Base-by-base conservation (phyloP, 768 basidiomycete species). In the Amylocystis lapponica region DNA sequence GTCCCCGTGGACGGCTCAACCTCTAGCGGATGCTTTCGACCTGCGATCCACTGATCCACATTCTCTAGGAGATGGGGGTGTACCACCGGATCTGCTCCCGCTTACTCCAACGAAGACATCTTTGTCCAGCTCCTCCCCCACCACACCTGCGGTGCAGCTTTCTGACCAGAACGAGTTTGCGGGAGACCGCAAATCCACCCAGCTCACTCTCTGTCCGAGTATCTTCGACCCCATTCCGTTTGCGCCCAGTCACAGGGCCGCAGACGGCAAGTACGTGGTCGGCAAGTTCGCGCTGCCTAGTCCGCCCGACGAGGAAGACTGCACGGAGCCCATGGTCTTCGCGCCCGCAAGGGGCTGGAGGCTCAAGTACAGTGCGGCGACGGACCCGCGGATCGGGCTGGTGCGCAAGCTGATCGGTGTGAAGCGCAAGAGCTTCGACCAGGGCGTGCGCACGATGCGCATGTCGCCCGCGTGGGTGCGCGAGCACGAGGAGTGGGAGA, bases 151-250 rank as follows among this genome's bases (percentile, higher is more conserved):
- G 47, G 69, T 84, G 0, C 70, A 72, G 19, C 60, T 81, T 4
- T 31, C 50, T 4, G 69, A 68, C 17, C 50, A 50, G 5, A 26
- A 27, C 11, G 47, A 48, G n/a, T 11, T 34, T 54, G 53, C 53
- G 8, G 49, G 60, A 3, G 52, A 49, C 10, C 58, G 56, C 12
- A 57, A 59, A 27, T 36, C 43, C 14, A 49, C 56, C 19, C 21
- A 45, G 6, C 45, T 48, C 27, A 34, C 41, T 10, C 41, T 47
- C 3, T 46, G 61, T 48, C 52, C 56, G 55, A 50, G 39, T 4
- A 58, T 64, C 21, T 91, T 88, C 47, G 83, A 87, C 27, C 79
- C 88, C 0, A 85, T 92, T 20, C 78, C 82, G 0, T 90, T 92
- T 47, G 75, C 82, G 0, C 60, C 68, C 9, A 76, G 72, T 33